These are phyloP conservation scores for Melastoma malabathricum DNA, from an alignment of 345 rosid genomes.

Conservation along the genomic window DNA sequence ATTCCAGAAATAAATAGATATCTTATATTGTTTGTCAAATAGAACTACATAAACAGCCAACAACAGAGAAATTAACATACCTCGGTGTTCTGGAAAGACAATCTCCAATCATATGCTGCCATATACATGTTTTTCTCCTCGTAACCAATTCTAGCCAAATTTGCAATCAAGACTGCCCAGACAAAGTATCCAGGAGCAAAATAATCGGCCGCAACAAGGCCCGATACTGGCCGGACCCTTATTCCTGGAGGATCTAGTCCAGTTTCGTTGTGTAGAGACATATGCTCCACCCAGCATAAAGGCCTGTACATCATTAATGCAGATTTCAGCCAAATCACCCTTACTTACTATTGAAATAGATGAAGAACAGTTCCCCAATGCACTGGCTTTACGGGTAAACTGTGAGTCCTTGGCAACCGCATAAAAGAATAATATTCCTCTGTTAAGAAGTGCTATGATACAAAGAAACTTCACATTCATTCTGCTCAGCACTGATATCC, in stretches of 20 bases:
- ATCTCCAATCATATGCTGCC: slow-evolving; percentile 75
- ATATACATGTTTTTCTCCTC: slow-evolving; percentile 73
- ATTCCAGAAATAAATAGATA: slow-evolving; percentile 4
- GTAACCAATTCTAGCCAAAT: slow-evolving; percentile 57
- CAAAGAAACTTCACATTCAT: no score
- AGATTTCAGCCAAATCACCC: slow-evolving; percentile 1
- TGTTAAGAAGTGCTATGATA: no score
- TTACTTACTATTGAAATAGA: background rate
- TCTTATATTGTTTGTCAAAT: no score
- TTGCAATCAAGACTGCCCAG: slow-evolving; percentile 72
- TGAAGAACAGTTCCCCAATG: no score
- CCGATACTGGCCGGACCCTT: slow-evolving; percentile 58
- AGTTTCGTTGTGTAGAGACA: slow-evolving; percentile 61
- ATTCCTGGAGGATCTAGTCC: slow-evolving; percentile 56
- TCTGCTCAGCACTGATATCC: no score
- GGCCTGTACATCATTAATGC: slow-evolving; percentile 30
- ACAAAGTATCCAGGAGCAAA: slow-evolving; percentile 69
- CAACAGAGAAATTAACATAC: slow-evolving; percentile 13
- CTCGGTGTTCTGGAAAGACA: slow-evolving; percentile 66
- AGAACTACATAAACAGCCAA: no score
- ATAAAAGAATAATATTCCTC: no score
- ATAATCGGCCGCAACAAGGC: slow-evolving; percentile 75
- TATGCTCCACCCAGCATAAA: slow-evolving; percentile 58
- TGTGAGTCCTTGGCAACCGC: no score
- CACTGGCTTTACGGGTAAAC: no score